These are phyloP conservation scores for Podila verticillata DNA, from an alignment of 192 early-diverging fungal genomes.

Conservation along the genomic window DNA sequence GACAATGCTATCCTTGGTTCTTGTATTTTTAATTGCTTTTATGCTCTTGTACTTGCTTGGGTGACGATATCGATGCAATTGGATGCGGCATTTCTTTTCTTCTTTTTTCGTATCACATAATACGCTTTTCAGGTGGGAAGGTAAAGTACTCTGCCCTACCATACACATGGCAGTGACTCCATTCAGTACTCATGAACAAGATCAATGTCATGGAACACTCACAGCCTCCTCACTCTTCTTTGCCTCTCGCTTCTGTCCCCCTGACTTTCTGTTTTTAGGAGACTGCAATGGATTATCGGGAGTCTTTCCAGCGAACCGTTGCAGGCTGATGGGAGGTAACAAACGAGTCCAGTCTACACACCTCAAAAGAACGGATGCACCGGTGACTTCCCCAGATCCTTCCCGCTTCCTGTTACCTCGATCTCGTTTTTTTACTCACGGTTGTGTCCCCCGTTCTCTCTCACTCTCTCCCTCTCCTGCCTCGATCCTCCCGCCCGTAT, in stretches of 20 bases:
- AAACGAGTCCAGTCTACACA: too few species aligned
- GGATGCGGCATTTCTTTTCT: background rate
- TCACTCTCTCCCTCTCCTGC: too few species aligned
- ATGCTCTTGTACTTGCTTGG: background rate
- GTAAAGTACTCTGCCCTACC: background rate
- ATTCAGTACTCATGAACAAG: too few species aligned
- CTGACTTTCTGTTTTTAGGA: constrained; percentile 9
- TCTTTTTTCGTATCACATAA: background rate
- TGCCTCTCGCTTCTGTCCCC: background rate
- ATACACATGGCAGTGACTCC: background rate
- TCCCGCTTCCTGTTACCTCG: too few species aligned
- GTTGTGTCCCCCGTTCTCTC: too few species aligned
- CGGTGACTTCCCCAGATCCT: too few species aligned
- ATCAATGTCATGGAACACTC: background rate
- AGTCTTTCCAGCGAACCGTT: constrained; percentile 46
- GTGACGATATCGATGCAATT: background rate
- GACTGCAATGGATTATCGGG: constrained; percentile 41
- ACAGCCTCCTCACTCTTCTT: background rate
- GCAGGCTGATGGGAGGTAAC: constrained; percentile 33
- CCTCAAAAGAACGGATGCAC: too few species aligned
- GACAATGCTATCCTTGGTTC: too few species aligned
- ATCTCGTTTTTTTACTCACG: too few species aligned
- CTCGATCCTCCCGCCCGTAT: too few species aligned
- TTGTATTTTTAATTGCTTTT: too few species aligned
- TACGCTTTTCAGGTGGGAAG: constrained; percentile 35